Conservation (phyloP, 2,329 filamentous ascomycete genomes). For the Thielaviopsis punctulata region DNA sequence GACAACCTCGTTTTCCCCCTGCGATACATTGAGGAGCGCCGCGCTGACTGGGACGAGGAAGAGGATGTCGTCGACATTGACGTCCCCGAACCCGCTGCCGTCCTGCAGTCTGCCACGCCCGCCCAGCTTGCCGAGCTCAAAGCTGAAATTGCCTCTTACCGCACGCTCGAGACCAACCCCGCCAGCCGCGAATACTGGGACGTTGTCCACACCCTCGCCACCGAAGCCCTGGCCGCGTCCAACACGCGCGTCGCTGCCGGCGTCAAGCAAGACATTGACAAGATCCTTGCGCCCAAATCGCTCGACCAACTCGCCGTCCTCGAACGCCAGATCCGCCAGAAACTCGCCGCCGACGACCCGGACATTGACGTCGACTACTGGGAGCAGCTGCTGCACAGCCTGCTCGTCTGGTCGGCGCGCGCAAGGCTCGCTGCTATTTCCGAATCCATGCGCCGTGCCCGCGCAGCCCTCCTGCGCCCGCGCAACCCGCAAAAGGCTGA, state of each 20-base stretch:
- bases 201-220: conserved; percentile 70
- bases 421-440: conserved; percentile 67
- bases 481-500: conserved; percentile 50
- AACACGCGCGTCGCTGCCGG: conserved; percentile 48
- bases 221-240: conserved; percentile 44
- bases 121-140: conserved; percentile 58
- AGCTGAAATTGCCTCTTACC: conserved; percentile 64
- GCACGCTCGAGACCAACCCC: conserved; percentile 60
- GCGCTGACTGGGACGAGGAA: conserved; percentile 72
- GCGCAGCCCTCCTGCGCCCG: conserved; percentile 47
- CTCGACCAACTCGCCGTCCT: conserved; percentile 73
- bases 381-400: conserved; percentile 74
- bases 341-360: conserved; percentile 73
- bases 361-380: conserved; percentile 95
- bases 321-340: conserved; percentile 71
- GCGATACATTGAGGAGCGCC: conserved; percentile 70
- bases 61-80: conserved; percentile 57
- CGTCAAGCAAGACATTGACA: conserved; percentile 76
- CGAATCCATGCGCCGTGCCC: conserved; percentile 53
- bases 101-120: conserved; percentile 43
- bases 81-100: conserved; percentile 61
- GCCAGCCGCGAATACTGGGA: conserved; percentile 84
- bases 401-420: conserved; percentile 83
- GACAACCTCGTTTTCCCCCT: conserved; percentile 88
- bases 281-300: conserved; percentile 68